These are phyloP conservation scores for Buxus sempervirens DNA, from an alignment of 164 flowering plant genomes.

Conservation along the genomic window DNA sequence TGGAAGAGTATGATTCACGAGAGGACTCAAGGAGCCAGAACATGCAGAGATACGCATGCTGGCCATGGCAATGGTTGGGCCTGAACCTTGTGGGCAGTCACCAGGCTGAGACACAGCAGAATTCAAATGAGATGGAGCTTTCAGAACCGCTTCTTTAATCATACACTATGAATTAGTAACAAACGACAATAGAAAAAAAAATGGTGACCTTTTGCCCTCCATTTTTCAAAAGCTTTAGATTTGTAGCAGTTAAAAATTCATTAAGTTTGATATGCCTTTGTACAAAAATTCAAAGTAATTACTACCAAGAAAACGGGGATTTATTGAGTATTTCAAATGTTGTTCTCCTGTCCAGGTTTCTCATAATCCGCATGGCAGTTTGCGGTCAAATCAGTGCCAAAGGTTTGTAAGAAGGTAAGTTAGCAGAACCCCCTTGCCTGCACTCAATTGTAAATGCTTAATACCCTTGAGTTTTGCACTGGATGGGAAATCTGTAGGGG, in stretches of 20 bases:
- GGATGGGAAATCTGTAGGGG: no score
- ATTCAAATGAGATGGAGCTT: slow-evolving; percentile 94
- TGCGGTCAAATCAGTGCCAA: no score
- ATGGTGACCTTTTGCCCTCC: not conserved
- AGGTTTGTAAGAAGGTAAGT: no score
- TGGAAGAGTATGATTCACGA: slow-evolving; percentile 65
- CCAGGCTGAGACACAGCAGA: slow-evolving; percentile 34
- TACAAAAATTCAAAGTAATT: not conserved
- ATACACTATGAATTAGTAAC: not conserved
- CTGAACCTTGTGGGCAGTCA: slow-evolving; percentile 58
- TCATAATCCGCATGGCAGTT: no score
- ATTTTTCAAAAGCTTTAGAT: not conserved
- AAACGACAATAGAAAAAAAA: slow-evolving; percentile 1
- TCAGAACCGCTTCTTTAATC: slow-evolving; percentile 65
- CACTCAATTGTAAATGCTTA: no score
- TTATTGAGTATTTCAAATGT: not conserved
- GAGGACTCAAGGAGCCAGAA: slow-evolving; percentile 38
- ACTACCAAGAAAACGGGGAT: not conserved
- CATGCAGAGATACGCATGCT: slow-evolving; percentile 69
- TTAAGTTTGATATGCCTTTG: not conserved
- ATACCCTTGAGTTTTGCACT: no score
- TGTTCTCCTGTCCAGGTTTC: no score
- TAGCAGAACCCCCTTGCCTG: no score
- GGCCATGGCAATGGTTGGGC: slow-evolving; percentile 99
- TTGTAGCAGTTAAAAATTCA: not conserved